Evolutionary conservation across 106 monocot genomes (phyloP), one percentile per base, ranked within the genome.

Genomic region (Apostasia ramifera): DNA sequence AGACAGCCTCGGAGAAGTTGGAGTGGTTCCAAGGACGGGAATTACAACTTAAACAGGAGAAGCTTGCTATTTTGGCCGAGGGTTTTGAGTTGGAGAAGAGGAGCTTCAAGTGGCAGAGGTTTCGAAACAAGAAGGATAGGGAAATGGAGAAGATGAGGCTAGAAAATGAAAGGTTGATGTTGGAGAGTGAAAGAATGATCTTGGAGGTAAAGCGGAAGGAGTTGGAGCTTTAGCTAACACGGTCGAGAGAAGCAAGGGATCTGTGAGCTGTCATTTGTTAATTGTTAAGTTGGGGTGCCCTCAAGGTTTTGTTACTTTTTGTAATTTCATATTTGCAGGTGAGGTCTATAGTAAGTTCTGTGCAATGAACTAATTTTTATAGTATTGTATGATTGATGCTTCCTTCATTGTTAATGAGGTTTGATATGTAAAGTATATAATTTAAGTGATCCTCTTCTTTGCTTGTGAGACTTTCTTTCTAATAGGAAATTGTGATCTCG

Each of bases 41-140:
- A 9, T 57, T 84, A 71, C 68, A 74, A 68, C 67, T 85, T 8
- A 67, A 77, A 53, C 76, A 82, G 66, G 82, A 82, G 74, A 63
- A 77, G 57, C 41, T 85, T 68, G 77, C 41, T 57, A 81, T 85
- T 13, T 59, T 71, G 69, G 14, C 70, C 4, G 77, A 82, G 62
- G 79, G 65, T 39, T 76, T 91, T 10, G 86, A 79, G 50, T 55
- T 86, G 14, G 84, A 81, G 81, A 84, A 82, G 77, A 51, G 72
- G 43, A 44, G 77, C 69, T 82, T 79, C 42, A 84, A 91, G 67
- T 91, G 91, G 91, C 73, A 71, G 82, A 84, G 82, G 66, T 91
- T 87, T 55, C 66, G 77, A 26, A 78, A 82, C 53, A 82, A 87
- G 84, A 86, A 91, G 75, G 87, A 91, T 55, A 66, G 81, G 73